Percentiles rank a stretch among this genome's conserved stretches.
Evolutionary conservation across 169 alveolate genomes (phyloP).

Genomic region (Cryptosporidium ubiquitum): DNA sequence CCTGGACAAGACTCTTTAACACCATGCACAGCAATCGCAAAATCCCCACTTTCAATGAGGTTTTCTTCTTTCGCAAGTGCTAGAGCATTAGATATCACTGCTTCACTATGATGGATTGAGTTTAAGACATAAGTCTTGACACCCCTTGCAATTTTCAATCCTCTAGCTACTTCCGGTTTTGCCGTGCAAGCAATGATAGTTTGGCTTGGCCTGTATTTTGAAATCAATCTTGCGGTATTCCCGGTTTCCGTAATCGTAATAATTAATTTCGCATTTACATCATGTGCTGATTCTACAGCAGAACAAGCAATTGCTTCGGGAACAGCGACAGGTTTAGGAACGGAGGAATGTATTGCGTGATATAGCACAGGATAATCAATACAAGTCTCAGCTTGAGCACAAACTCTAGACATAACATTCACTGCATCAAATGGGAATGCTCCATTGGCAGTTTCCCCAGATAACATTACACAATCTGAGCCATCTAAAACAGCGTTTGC

Average conservation of each 20-base stretch:
- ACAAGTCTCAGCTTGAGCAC: constrained; percentile 88
- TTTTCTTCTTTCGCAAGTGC: constrained; percentile 92
- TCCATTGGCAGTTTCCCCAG: constrained; percentile 91
- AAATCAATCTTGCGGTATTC: constrained; percentile 93
- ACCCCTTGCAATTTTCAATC: constrained; percentile 93
- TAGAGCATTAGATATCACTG: constrained; percentile 86
- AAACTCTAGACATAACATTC: constrained; percentile 84
- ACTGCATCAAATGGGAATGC: constrained; percentile 84
- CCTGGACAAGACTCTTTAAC: constrained; percentile 94
- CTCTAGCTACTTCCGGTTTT: constrained; percentile 88
- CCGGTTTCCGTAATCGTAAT: constrained; percentile 97
- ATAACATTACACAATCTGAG: constrained; percentile 95
- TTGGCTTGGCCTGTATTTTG: constrained; percentile 95
- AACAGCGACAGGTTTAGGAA: constrained; percentile 82
- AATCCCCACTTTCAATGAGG: constrained; percentile 90
- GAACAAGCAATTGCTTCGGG: constrained; percentile 90
- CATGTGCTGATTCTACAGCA: constrained; percentile 90
- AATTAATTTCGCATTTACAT: constrained; percentile 89
- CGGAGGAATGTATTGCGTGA: constrained; percentile 78
- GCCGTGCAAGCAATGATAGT: constrained; percentile 90
- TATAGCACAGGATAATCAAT: constrained; percentile 80
- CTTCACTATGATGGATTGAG: constrained; percentile 90
- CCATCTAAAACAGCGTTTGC: constrained; percentile 99
- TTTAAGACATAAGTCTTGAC: constrained; percentile 91
- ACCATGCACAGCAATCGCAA: constrained; percentile 94